Conservation (phyloP, 768 basidiomycete species). For the Boletus pseudopeckii region DNA sequence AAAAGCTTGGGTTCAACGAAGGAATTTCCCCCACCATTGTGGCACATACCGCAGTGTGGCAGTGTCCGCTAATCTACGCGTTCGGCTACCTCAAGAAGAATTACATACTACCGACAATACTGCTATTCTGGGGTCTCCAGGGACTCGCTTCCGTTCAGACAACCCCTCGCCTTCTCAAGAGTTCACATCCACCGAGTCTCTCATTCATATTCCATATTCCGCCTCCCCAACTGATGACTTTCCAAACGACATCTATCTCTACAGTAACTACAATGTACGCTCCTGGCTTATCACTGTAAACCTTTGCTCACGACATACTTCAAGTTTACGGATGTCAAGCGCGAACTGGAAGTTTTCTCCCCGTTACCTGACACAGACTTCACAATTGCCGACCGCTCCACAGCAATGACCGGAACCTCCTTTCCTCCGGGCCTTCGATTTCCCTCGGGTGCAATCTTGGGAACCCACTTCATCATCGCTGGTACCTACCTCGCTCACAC, state of each 20-base stretch:
- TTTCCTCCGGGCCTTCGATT: conserved; percentile 96
- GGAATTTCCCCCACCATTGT: conserved; percentile 87
- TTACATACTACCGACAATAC: conserved; percentile 38
- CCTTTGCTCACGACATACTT: conserved; percentile 8
- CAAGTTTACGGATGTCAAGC: conserved; percentile 91
- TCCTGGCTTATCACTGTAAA: not conserved
- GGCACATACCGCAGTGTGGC: conserved; percentile 95
- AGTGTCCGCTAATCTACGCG: conserved; percentile 64
- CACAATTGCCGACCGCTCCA: conserved; percentile 74
- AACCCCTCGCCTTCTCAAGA: conserved; percentile 42
- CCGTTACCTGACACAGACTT: conserved; percentile 76
- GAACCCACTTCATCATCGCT: conserved; percentile 87
- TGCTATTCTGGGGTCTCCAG: conserved; percentile 49
- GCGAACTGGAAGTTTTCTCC: conserved; percentile 89
- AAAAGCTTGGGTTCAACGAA: conserved; percentile 74
- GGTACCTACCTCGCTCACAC: conserved; percentile 94
- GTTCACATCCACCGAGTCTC: conserved; percentile 53
- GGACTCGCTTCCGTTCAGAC: conserved; percentile 55
- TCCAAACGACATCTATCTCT: conserved; percentile 85
- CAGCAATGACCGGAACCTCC: conserved; percentile 72
- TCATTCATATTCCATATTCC: conserved; percentile 76
- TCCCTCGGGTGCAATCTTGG: conserved; percentile 90
- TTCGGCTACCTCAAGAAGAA: conserved; percentile 69
- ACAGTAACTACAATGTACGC: conserved; percentile 93
- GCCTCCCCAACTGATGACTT: conserved; percentile 65